A percentile compares a stretch with the other conserved stretches of the same genome.
phyloP scores from a whole-genome alignment of 352 stramenopile species.

The Globisporangium paddicum region DNA sequence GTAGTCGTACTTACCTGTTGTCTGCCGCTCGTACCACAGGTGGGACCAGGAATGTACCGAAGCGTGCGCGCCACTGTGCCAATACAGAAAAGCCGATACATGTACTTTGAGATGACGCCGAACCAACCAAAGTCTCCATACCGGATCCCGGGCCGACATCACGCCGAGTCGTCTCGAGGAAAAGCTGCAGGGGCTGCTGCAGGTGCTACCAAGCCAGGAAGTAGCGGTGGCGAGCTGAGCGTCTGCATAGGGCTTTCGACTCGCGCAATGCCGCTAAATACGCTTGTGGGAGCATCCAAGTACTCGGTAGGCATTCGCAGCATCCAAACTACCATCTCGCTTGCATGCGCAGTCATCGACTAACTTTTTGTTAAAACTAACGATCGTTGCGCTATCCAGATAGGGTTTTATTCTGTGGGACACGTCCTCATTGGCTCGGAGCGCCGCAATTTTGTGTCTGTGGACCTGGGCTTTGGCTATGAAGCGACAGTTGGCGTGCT shows the following conservation, averaged over 20 bases:
- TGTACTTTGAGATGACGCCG: conserved; percentile 86
- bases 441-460: conserved; percentile 45
- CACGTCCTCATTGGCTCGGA: conserved; percentile 68
- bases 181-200: not conserved
- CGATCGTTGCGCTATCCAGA: conserved; percentile 27
- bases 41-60: conserved; percentile 66
- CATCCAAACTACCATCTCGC: not conserved
- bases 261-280: conserved; percentile 70
- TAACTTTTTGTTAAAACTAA: not conserved
- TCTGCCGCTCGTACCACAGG: conserved; percentile 12
- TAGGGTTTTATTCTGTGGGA: conserved; percentile 78
- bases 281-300: conserved; percentile 71
- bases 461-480: conserved; percentile 48
- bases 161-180: conserved; percentile 7
- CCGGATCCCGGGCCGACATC: conserved; percentile 16
- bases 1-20: not conserved
- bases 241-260: conserved; percentile 81
- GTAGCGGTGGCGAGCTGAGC: conserved; percentile 48
- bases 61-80: conserved; percentile 65
- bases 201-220: conserved; percentile 3
- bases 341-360: not conserved
- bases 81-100: conserved; percentile 57
- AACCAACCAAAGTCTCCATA: conserved; percentile 34
- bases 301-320: conserved; percentile 49
- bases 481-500: conserved; percentile 76